Evolutionary conservation across 2,329 filamentous ascomycete genomes (phyloP), one percentile per base, ranked within the genome.

Genomic region (Colletotrichum noveboracense): DNA sequence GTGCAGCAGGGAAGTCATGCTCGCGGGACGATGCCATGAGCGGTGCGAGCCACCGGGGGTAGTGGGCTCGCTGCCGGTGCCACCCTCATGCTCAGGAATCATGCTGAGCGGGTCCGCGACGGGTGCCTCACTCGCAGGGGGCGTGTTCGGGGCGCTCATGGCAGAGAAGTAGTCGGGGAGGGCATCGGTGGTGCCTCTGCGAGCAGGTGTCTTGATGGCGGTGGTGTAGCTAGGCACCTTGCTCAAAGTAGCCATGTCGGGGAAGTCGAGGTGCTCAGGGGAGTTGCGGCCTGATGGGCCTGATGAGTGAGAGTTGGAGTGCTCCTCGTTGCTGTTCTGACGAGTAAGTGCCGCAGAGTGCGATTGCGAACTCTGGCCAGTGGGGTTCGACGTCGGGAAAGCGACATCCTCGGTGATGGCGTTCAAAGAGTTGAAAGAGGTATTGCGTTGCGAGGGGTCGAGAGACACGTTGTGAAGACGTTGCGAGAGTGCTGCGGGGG

Each of bases 171-270:
- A 96, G 80, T 94, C 92, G 1, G 94, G 94, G 7, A 95, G 88
- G 14, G 84, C 84, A 7, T 86, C 83, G 36, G 87, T 87, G 8
- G 88, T 87, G 87, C 86, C 88, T 16, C 87, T 87, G 66, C 90
- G 88, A 18, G 91, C 90, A 7, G 92, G 91, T 1, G 92, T 91
- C 77, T 91, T 91, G 30, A 95, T 91, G 0, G 94, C 94, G 2
- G 94, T 96, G 18, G 90, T 90, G 82, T 96, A 96, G 72, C 94
- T 96, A 2, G 94, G 94, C 3, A 96, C 94, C 78, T 94, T 94
- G 82, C 89, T 94, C 56, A 96, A 85, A 77, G 92, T 90, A 64
- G 90, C 89, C 78, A 95, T 85, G 77, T 94, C 92, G 21, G 88
- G 85, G 64, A 88, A 87, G 75, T 93, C 90, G 65, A 88, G 79